Evolutionary conservation across 805 yeast genomes (phyloP).

Genomic region (Wickerhamiella kurtzmanii): DNA sequence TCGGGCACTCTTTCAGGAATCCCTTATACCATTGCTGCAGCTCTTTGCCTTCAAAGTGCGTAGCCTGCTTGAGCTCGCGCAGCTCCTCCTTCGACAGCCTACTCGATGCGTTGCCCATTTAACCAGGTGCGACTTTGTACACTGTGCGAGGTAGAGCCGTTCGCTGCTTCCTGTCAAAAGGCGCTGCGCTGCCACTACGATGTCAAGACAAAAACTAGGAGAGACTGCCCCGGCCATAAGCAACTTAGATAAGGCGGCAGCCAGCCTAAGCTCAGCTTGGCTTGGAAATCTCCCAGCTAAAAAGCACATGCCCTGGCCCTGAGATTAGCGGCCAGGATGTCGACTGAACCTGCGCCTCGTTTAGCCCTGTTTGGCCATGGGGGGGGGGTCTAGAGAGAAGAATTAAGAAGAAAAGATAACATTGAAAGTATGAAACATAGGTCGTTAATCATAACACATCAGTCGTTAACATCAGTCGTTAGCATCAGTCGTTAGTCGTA

Average conservation of each 20-base stretch:
- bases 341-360: neutral
- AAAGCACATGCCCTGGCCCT: neutral
- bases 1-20: slow-evolving; percentile 83
- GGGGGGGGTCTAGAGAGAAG: too few species aligned
- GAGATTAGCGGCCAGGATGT: neutral
- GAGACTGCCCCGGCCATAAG: too few species aligned
- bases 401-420: too few species aligned
- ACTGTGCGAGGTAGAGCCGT: too few species aligned
- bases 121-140: too few species aligned
- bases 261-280: too few species aligned
- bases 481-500: too few species aligned
- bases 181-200: too few species aligned
- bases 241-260: neutral
- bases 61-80: slow-evolving; percentile 63
- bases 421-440: neutral
- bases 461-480: too few species aligned
- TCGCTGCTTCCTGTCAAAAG: too few species aligned
- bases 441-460: neutral
- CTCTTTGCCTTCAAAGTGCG: slow-evolving; percentile 86
- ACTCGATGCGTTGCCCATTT: slow-evolving; percentile 96
- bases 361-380: neutral
- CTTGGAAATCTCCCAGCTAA: too few species aligned
- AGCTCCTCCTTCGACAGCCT: slow-evolving; percentile 85
- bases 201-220: too few species aligned
- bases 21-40: slow-evolving; percentile 98